phyloP scores from a whole-genome alignment of 2,329 filamentous ascomycete species.

The Cladosporium oxysporum region DNA sequence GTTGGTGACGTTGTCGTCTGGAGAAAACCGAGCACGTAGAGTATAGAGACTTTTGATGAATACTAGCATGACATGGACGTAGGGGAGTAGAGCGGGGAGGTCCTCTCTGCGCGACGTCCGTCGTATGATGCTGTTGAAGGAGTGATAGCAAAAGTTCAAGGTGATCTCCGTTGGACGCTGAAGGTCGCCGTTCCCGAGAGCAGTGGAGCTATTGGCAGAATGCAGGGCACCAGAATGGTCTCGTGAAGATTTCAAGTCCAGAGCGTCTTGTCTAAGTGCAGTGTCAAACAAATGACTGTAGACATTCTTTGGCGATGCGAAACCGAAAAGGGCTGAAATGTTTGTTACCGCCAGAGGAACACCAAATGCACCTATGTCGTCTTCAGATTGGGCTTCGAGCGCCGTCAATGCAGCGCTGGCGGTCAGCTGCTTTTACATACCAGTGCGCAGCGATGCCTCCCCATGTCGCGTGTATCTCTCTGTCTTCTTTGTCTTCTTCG shows the following conservation, averaged over 20 bases:
- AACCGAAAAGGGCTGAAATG: conserved; percentile 55
- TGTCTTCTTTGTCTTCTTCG: conserved; percentile 80
- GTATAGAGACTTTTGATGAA: conserved; percentile 51
- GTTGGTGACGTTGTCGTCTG: conserved; percentile 30
- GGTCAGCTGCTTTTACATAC: conserved; percentile 82
- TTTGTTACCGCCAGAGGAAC: conserved; percentile 61
- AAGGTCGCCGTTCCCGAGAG: neutral
- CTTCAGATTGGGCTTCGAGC: conserved; percentile 60
- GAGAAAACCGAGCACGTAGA: conserved; percentile 21
- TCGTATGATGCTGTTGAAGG: conserved; percentile 18
- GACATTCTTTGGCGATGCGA: conserved; percentile 53
- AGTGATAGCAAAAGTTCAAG: conserved; percentile 20
- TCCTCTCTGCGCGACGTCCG: conserved; percentile 37
- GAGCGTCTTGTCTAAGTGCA: conserved; percentile 25
- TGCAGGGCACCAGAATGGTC: neutral
- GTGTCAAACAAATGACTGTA: conserved; percentile 43
- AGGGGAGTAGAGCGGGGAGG: conserved; percentile 57
- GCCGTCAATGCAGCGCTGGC: conserved; percentile 56
- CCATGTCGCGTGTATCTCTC: conserved; percentile 71
- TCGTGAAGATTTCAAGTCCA: conserved; percentile 17
- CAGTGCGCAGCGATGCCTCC: conserved; percentile 75
- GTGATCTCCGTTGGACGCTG: conserved; percentile 2
- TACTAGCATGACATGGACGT: conserved; percentile 62
- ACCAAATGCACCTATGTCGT: conserved; percentile 39
- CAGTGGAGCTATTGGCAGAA: neutral